A percentile compares a stretch with the other conserved stretches of the same genome.
phyloP scores from a whole-genome alignment of 257 asterid species.

The Vinca minor region DNA sequence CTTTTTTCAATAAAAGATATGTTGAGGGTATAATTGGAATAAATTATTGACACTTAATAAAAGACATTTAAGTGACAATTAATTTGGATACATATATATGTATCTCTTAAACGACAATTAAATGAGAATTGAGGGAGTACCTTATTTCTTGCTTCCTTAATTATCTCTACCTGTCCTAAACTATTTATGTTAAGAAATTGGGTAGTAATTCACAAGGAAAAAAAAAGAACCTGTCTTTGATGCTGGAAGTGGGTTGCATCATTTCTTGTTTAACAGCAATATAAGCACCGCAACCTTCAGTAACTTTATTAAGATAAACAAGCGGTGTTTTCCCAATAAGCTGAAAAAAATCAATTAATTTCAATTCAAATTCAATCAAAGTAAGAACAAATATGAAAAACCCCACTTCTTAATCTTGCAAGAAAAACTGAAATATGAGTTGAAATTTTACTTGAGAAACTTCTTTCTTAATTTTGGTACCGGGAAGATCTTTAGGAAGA shows the following conservation, averaged over 20 bases:
- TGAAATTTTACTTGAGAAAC: constrained; percentile 49
- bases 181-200: too few relatives aligned
- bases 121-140: too few relatives aligned
- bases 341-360: too few relatives aligned
- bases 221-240: constrained; percentile 70
- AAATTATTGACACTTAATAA: too few relatives aligned
- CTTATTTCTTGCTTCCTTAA: too few relatives aligned
- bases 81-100: too few relatives aligned
- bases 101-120: too few relatives aligned
- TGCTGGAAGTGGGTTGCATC: constrained; percentile 98
- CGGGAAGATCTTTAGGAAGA: constrained; percentile 71
- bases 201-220: background rate
- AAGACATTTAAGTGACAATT: too few relatives aligned
- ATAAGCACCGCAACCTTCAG: constrained; percentile 85
- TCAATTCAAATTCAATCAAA: background rate
- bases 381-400: background rate
- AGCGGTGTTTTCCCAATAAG: constrained; percentile 88
- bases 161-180: too few relatives aligned
- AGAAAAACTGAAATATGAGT: background rate
- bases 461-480: constrained; percentile 68
- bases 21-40: too few relatives aligned
- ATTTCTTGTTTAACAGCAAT: constrained; percentile 93
- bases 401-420: background rate
- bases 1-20: too few relatives aligned
- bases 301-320: constrained; percentile 74